Evolutionary conservation across 176 grass and related monocot genomes (phyloP).

Genomic region (Musa itinerans): DNA sequence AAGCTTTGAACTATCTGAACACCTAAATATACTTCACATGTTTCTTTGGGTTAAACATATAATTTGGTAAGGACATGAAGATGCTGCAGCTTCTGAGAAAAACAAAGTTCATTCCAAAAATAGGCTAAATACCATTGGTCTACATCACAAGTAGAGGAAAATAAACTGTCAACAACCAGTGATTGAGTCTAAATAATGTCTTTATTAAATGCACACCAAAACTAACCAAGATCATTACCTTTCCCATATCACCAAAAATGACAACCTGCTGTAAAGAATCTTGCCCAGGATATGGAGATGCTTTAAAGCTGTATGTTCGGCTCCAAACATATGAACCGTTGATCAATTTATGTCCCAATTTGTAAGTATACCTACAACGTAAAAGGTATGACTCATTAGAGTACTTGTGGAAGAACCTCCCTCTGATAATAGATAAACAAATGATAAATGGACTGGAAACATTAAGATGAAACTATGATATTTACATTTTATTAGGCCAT

Average conservation of each 20-base stretch:
- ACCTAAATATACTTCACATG: not conserved
- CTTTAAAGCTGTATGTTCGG: slow-evolving; percentile 48
- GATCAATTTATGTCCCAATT: slow-evolving; percentile 54
- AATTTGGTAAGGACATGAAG: not conserved
- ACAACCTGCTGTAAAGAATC: slow-evolving; percentile 68
- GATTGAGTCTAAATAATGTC: not conserved
- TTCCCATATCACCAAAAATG: slow-evolving; percentile 87
- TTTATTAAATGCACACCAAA: not conserved
- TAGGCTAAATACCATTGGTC: too few species aligned
- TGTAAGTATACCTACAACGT: slow-evolving; percentile 58
- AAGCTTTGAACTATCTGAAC: too few species aligned
- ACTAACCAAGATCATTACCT: slow-evolving; percentile 30
- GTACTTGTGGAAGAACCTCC: not conserved
- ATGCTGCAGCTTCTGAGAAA: not conserved
- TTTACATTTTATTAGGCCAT: slow-evolving; percentile 46
- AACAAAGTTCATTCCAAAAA: not conserved
- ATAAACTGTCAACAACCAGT: not conserved
- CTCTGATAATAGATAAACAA: not conserved
- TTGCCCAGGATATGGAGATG: slow-evolving; percentile 79
- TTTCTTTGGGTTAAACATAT: not conserved
- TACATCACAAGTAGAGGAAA: not conserved
- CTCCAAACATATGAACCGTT: slow-evolving; percentile 60
- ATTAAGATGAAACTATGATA: not conserved
- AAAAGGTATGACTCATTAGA: not conserved
- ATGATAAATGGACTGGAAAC: not conserved